Evolutionary conservation across 1,284 basidiomycete genomes (phyloP), one percentile per base, ranked within the genome.

Genomic region (Fomes fomentarius): DNA sequence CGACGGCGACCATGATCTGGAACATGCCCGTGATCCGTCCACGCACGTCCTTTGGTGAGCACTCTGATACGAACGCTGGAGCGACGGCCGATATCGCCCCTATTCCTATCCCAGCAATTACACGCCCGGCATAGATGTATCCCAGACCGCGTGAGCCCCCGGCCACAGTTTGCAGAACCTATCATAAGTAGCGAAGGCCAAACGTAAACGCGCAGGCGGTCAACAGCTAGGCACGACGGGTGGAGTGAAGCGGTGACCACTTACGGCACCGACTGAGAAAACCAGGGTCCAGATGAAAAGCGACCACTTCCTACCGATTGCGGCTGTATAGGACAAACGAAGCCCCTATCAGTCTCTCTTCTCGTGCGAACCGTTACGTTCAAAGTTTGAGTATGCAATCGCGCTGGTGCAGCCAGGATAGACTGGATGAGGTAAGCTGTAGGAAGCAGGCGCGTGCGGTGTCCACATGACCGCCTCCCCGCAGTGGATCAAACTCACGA

Each of bases 1-100:
- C 87, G 40, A 80, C 68, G n/a, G 86, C 84, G 34, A 92, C 89
- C 80, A 92, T 86, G 69, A 94, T 84, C 67, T 94, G 91, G 79
- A 93, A 92, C 25, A 89, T 65, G 37, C 89, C 87, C 0, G 87
- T 87, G 45, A 89, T 85, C 25, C 87, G 79, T 12, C 87, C 87
- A 47, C 86, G 78, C 22, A 87, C 87, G 25, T 88, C 78, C 67
- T 91, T 91, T 4, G 91, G 91, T 0, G 84, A 80, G 66, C 89
- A 91, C 69, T 93, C 91, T 1, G 87, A 86, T 2, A 92, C 89
- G 64, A 83, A 93, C 0, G 89, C 83, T 8, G 91, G 91, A 9
- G 87, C 78, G 1, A 91, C 84, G 62, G 80, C 80, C 0, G 81
- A 86, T 48, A 87, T 85, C 14, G 74, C 84, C 51, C 85, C 88